Base-by-base conservation (phyloP, 306 rosid species). In the Comarum palustre region DNA sequence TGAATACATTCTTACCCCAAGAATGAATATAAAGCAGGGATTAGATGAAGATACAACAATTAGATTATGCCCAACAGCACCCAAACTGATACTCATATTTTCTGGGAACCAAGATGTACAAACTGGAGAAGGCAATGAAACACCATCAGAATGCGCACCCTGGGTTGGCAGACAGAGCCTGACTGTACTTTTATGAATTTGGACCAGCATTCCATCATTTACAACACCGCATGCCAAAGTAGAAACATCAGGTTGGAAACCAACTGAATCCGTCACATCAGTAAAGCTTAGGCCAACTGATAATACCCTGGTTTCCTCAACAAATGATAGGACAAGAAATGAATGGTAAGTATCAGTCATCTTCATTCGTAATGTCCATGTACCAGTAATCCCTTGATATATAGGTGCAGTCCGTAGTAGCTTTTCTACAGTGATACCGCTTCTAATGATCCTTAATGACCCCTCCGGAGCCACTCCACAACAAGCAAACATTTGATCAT, bases 381-480 rank as follows among this genome's bases (percentile, higher is more conserved):
- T 85, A 73, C 97, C 90, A 61, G 89, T 83, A 75, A 93, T 83
- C 62, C 98, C 98, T 82, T 91, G 91, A 86, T 93, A 93, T 61
- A 85, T 88, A 63, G 98, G 88, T 75, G 90, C 83, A 76, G 98
- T 91, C 80, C 77, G 82, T 65, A 84, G 79, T 46, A 93, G 82
- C 81, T 85, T 91, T 71, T 91, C 98, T 76, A 91, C 94, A 78
- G 85, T 86, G 46, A 89, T 84, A 52, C 98, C 97, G 77, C 90
- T 93, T 77, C 84, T 87, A 87, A 91, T 91, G 73, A 93, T 79
- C 84, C 97, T 79, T 83, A 93, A 63, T 68, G 98, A 93, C 69
- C 98, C 97, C 76, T 91, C 96, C 7, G 96, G 96, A 19, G 96
- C 90, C 81, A 87, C 87, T 72, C 98, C 98, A 82, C 97, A 91